Percentiles rank a stretch among this genome's conserved stretches.
Conservation (phyloP, 2,329 filamentous ascomycete species). For the Tolypocladium tropicale region DNA sequence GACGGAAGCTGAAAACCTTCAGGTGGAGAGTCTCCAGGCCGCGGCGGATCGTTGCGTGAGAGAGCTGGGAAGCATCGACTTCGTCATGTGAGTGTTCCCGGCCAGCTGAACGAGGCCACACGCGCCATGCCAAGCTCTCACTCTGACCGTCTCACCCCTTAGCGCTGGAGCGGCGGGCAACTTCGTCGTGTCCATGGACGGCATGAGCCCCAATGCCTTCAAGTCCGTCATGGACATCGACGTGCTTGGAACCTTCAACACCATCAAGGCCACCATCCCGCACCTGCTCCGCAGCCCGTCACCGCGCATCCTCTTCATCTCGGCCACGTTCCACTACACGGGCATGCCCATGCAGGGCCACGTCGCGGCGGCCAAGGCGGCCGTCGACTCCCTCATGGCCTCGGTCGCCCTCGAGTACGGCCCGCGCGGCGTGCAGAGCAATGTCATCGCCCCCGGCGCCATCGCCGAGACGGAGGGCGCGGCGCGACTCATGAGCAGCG, state of each 20-base stretch:
- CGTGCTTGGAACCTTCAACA: conserved; percentile 87
- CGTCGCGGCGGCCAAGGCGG: conserved; percentile 85
- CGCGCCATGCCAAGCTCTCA: neutral
- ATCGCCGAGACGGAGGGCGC: conserved; percentile 80
- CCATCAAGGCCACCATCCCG: conserved; percentile 81
- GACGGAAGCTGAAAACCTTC: neutral
- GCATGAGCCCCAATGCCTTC: conserved; percentile 81
- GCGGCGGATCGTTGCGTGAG: conserved; percentile 71
- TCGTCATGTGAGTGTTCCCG: conserved; percentile 63
- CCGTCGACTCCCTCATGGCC: conserved; percentile 74
- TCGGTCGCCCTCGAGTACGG: conserved; percentile 83
- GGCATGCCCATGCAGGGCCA: conserved; percentile 80
- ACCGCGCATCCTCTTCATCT: conserved; percentile 82
- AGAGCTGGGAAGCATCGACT: conserved; percentile 84
- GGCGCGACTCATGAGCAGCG: conserved; percentile 44
- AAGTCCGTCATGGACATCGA: conserved; percentile 95
- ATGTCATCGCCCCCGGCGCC: conserved; percentile 79
- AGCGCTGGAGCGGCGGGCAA: conserved; percentile 93
- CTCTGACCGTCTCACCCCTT: neutral
- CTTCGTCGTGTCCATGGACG: conserved; percentile 78
- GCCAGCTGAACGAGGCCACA: neutral
- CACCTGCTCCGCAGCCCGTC: conserved; percentile 66
- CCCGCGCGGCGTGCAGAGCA: conserved; percentile 75
- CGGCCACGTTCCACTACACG: conserved; percentile 84
- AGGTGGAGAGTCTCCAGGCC: conserved; percentile 31